Conservation (phyloP, 2,329 filamentous ascomycete species). For the Clarireedia homoeocarpa region DNA sequence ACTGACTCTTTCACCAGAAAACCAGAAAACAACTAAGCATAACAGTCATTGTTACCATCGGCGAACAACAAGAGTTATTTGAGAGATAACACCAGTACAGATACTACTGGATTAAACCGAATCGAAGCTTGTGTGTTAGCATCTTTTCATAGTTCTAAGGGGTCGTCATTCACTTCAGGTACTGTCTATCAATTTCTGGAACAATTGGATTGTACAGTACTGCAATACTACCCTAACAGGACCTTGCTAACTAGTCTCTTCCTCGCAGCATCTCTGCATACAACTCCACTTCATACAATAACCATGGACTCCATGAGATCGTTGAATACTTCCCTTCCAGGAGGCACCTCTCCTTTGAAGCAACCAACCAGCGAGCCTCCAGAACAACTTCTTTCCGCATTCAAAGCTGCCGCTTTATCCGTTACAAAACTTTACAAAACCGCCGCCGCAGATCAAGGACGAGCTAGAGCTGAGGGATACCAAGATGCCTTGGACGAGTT, state of each 20-base stretch:
- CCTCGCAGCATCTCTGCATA: background rate
- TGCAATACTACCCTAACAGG: background rate
- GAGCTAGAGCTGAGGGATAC: conserved; percentile 74
- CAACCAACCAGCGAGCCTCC: conserved; percentile 37
- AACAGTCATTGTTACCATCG: background rate
- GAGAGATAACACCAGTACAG: no score
- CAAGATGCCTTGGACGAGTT: conserved; percentile 92
- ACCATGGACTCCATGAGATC: conserved; percentile 58
- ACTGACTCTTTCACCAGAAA: background rate
- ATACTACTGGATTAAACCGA: no score
- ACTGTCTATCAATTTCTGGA: background rate
- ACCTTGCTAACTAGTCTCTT: conserved; percentile 7
- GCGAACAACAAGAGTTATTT: no score
- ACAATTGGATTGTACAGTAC: background rate
- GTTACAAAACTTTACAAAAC: conserved; percentile 96
- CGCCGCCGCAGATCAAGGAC: conserved; percentile 68
- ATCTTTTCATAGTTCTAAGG: background rate
- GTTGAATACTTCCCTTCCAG: conserved; percentile 53
- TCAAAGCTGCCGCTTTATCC: conserved; percentile 85
- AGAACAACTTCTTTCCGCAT: conserved; percentile 66
- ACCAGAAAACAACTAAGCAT: background rate
- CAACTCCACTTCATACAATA: conserved; percentile 5
- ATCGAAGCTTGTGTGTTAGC: background rate
- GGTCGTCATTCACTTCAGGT: background rate
- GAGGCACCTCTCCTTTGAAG: conserved; percentile 37